Evolutionary conservation across 1,139 yeast genomes (phyloP), one percentile per base, ranked within the genome.

Genomic region (Saccharomyces hybrid): DNA sequence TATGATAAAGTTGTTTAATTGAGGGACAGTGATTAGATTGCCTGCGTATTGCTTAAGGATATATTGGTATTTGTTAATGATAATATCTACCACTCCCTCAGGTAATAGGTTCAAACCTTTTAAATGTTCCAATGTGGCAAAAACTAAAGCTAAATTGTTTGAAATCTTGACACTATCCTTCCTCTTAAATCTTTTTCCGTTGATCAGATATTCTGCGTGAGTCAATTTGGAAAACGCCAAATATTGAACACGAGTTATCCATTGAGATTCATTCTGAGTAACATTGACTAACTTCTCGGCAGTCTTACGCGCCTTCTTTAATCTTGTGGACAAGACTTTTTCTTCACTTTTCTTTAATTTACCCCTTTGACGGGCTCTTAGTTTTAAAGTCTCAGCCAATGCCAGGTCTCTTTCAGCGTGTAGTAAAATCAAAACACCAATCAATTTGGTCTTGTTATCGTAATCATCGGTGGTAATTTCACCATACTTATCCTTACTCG

Each of bases 291-390:
- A 69, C 42, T 74, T 74, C 47, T 73, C 69, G 32, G 79, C 73
- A 53, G 76, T 75, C 52, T 70, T 68, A 34, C 78, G 71, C 0
- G 93, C 83, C 67, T 81, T 84, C 66, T 85, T 87, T 60, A 86
- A 78, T 70, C 88, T 86, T 42, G 91, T 80, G 12, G 78, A 67
- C 65, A 87, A 75, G 57, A 86, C 79, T 56, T 77, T 79, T 51
- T 75, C 74, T 51, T 68, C 71, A 46, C 61, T 57, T n/a, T 58
- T 61, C 57, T 66, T 67, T 48, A 62, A 59, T 44, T 62, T 60
- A 47, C 69, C 69, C 55, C 71, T 65, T 51, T 61, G 61, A 34
- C 67, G 62, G 16, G 65, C 64, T 51, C 64, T 61, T 47, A 66
- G 46, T 53, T 67, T 68, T 48, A 67, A 58, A n/a, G 57, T 57